Evolutionary conservation across 2,329 filamentous ascomycete genomes (phyloP).

Genomic region (Ophiobolus disseminans): DNA sequence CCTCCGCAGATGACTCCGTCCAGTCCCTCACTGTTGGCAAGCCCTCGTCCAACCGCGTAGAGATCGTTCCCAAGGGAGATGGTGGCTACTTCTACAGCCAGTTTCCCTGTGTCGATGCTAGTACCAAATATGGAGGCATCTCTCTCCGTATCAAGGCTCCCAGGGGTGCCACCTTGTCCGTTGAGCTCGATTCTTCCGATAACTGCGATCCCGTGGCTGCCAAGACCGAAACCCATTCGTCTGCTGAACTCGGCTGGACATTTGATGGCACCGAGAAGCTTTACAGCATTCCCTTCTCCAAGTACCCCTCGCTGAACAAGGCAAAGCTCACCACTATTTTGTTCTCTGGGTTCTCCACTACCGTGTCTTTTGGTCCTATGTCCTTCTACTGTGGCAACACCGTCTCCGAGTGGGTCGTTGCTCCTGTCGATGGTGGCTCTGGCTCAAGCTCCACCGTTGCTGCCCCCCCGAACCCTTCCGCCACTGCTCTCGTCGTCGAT

Average conservation of each 20-base stretch:
- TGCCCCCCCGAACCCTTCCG: constrained; percentile 58
- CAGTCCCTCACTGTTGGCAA: constrained; percentile 61
- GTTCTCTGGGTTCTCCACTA: constrained; percentile 55
- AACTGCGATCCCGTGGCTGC: constrained; percentile 53
- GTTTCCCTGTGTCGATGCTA: constrained; percentile 62
- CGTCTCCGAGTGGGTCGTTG: constrained; percentile 59
- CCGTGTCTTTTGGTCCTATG: constrained; percentile 64
- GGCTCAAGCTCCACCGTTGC: constrained; percentile 58
- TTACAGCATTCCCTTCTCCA: constrained; percentile 65
- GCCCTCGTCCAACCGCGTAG: constrained; percentile 56
- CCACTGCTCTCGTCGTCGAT: constrained; percentile 64
- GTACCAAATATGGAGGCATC: constrained; percentile 61
- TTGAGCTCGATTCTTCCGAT: constrained; percentile 60
- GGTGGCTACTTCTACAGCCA: constrained; percentile 65
- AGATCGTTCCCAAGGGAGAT: constrained; percentile 57
- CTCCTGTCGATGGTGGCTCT: constrained; percentile 50
- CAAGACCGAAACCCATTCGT: constrained; percentile 49
- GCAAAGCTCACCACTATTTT: constrained; percentile 62
- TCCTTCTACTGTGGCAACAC: constrained; percentile 65
- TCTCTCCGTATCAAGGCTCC: constrained; percentile 63
- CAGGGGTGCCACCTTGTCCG: constrained; percentile 58
- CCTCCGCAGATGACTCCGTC: constrained; percentile 66
- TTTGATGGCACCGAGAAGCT: constrained; percentile 67
- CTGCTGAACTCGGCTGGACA: constrained; percentile 62
- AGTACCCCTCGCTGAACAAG: constrained; percentile 59